These are phyloP conservation scores for Erodium maritimum DNA, from an alignment of 345 rosid species.

Conservation along the genomic window DNA sequence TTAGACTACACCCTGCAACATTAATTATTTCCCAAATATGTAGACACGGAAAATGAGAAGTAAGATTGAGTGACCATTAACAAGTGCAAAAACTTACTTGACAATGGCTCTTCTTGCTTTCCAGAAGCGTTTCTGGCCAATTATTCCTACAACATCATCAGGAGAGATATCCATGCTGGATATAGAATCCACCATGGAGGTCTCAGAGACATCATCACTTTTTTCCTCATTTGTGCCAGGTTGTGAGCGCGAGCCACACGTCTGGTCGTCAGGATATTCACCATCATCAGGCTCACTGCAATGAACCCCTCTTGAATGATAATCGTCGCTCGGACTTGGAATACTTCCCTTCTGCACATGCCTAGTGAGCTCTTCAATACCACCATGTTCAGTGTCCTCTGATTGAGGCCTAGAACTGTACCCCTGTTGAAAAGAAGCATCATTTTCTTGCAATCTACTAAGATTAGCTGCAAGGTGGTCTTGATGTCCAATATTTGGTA, in stretches of 20 bases:
- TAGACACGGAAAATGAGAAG: not conserved
- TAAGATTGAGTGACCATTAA: not conserved
- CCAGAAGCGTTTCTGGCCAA: slow-evolving; percentile 89
- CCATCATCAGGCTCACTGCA: slow-evolving; percentile 21
- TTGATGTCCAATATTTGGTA: slow-evolving; percentile 15
- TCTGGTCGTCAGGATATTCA: slow-evolving; percentile 19
- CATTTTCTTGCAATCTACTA: slow-evolving; percentile 18
- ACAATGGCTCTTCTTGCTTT: slow-evolving; percentile 79
- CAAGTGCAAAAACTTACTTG: slow-evolving; percentile 47
- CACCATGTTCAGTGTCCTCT: slow-evolving; percentile 10
- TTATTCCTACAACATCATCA: slow-evolving; percentile 74
- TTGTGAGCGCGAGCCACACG: slow-evolving; percentile 15
- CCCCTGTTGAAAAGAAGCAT: slow-evolving; percentile 25
- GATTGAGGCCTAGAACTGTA: slow-evolving; percentile 14
- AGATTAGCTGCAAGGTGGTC: slow-evolving; percentile 14
- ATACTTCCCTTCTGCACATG: slow-evolving; percentile 21
- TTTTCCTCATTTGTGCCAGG: slow-evolving; percentile 34
- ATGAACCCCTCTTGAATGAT: slow-evolving; percentile 20
- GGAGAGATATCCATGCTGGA: slow-evolving; percentile 52
- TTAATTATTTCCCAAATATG: not conserved
- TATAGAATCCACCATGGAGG: slow-evolving; percentile 57
- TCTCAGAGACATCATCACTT: slow-evolving; percentile 44
- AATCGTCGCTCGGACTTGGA: slow-evolving; percentile 15
- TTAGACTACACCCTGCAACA: not conserved
- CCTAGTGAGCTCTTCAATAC: slow-evolving; percentile 14